These are phyloP conservation scores for Cicer bijugum DNA, from an alignment of 306 rosid genomes.

Conservation along the genomic window DNA sequence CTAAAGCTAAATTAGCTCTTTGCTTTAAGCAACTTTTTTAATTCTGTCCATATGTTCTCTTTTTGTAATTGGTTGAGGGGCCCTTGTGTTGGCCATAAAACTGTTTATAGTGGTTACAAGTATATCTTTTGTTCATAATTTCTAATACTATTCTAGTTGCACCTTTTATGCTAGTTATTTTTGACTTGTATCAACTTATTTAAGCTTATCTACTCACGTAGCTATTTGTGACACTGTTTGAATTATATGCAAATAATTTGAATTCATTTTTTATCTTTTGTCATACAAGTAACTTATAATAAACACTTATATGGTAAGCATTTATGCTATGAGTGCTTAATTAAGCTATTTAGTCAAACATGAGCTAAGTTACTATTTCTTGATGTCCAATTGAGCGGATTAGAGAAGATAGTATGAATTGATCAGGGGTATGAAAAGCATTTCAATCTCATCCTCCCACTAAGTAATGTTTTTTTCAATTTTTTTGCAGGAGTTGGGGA, in stretches of 20 bases:
- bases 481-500: slow-evolving; percentile 90
- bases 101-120: background rate
- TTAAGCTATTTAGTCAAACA: background rate
- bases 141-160: slow-evolving; percentile 15
- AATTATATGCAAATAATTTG: background rate
- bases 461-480: slow-evolving; percentile 35
- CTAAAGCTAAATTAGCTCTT: background rate
- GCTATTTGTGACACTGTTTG: background rate
- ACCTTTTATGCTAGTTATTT: slow-evolving; percentile 18
- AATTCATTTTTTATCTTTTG: background rate
- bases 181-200: slow-evolving; percentile 9
- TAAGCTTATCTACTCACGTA: background rate
- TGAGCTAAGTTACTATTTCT: background rate
- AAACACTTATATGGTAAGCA: background rate
- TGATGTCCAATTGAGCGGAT: slow-evolving; percentile 13
- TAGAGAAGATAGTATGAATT: background rate
- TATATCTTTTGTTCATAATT: slow-evolving; percentile 28
- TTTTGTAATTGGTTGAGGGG: background rate
- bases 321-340: background rate
- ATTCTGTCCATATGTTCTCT: background rate
- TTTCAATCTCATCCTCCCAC: slow-evolving; percentile 22
- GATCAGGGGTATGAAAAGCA: slow-evolving; percentile 4
- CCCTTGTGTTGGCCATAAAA: background rate
- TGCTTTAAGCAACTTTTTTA: slow-evolving; percentile 27
- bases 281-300: background rate